phyloP scores from a whole-genome alignment of 1,139 yeast species.

The Yamadazyma triangularis region DNA sequence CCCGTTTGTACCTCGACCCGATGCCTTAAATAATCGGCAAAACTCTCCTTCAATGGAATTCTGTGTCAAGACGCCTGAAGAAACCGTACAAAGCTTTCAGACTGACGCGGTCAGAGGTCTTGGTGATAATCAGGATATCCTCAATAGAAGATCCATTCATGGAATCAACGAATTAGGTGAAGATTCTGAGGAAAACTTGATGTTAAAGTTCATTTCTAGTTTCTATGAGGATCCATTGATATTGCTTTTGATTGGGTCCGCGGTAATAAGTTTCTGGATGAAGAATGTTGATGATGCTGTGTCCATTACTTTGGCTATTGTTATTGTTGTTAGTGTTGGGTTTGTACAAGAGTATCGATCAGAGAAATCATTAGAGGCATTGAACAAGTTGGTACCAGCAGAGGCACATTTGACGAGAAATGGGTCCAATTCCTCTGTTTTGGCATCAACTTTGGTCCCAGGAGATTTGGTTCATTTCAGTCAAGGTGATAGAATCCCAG shows the following conservation, averaged over 20 bases:
- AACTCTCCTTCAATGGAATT: slow-evolving; percentile 48
- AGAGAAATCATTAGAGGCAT: slow-evolving; percentile 87
- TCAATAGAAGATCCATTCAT: slow-evolving; percentile 64
- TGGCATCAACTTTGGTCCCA: slow-evolving; percentile 85
- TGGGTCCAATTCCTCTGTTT: slow-evolving; percentile 67
- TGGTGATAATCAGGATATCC: slow-evolving; percentile 61
- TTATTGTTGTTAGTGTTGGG: slow-evolving; percentile 91
- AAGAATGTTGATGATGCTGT: slow-evolving; percentile 93
- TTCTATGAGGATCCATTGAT: slow-evolving; percentile 90
- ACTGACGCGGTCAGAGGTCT: slow-evolving; percentile 62
- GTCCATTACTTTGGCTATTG: slow-evolving; percentile 80
- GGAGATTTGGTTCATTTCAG: slow-evolving; percentile 87
- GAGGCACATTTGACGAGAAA: slow-evolving; percentile 85
- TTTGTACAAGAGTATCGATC: slow-evolving; percentile 95
- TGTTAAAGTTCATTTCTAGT: slow-evolving; percentile 65
- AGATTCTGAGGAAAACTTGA: slow-evolving; percentile 72
- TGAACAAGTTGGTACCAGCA: slow-evolving; percentile 89
- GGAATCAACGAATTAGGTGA: slow-evolving; percentile 72
- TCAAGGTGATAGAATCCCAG: slow-evolving; percentile 94
- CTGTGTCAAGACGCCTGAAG: slow-evolving; percentile 56
- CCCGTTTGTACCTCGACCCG: slow-evolving; percentile 22
- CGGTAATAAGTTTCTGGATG: slow-evolving; percentile 78
- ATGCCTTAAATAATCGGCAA: slow-evolving; percentile 12
- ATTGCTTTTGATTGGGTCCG: slow-evolving; percentile 80
- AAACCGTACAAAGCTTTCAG: slow-evolving; percentile 55